Evolutionary conservation across 345 rosid genomes (phyloP), one percentile per base, ranked within the genome.

Genomic region (Viola odorata): DNA sequence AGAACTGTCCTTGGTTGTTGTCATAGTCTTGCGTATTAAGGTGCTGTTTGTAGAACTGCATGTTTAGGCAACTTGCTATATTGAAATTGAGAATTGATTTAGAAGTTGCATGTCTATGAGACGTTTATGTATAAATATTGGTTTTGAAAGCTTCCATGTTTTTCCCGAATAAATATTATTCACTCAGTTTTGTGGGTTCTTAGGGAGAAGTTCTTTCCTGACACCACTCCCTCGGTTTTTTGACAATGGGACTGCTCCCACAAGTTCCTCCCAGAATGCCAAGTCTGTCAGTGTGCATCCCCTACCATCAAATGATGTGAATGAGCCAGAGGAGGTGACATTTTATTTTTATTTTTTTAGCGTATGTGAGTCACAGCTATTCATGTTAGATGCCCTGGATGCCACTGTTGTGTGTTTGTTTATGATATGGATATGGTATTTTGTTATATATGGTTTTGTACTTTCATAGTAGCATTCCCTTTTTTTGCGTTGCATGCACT

Each of bases 201-300:
- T 61, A 86, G 92, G 92, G 56, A 82, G 73, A 75, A 77, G 60
- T 68, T 77, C 80, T 58, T 84, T 82, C 70, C 61, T 84, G 65
- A 73, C 82, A 71, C 92, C 87, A 45, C 75, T 80, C 64, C 80
- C 83, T 44, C 80, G 76, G 74, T 74, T 64, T 65, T 70, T 63
- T 51, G 86, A 79, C 23, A 62, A 65, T 67, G 82, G 78, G 52
- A 68, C 15, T 68, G 56, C 71, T 48, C 62, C 75, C 57, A 69
- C 69, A 60, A 77, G 63, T 67, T 61, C 81, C 56, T 63, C 45
- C 55, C 78, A 65, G 41, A 78, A 66, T 62, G 58, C 60, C 50
- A 80, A 60, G 63, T 67, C 85, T 44, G 69, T 85, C 41, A 65
- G 70, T n/a, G 79, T 82, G 60, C 83, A 74, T 71, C 84, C 89